Conservation (phyloP, 768 basidiomycete genomes). For the Lyophyllum atratum region DNA sequence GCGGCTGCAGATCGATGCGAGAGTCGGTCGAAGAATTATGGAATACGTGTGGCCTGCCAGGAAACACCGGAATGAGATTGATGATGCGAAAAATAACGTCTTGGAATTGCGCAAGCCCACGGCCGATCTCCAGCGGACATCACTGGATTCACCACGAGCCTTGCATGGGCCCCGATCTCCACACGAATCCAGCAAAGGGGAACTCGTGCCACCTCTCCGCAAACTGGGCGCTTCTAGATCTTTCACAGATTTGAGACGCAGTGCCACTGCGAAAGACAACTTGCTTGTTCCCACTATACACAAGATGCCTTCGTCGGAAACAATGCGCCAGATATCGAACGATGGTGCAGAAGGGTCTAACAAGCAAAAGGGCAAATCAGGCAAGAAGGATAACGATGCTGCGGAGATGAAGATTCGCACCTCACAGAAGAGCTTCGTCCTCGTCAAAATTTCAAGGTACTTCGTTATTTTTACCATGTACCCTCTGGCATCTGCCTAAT, state of each 20-base stretch:
- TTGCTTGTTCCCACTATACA: conserved; percentile 29
- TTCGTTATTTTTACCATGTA: conserved; percentile 14
- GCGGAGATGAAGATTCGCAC: conserved; percentile 84
- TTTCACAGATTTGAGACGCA: conserved; percentile 69
- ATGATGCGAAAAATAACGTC: conserved; percentile 19
- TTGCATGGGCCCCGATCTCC: conserved; percentile 22
- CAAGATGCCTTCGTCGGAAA: conserved; percentile 43
- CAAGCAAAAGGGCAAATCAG: conserved; percentile 9
- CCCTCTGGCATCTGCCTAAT: conserved; percentile 11
- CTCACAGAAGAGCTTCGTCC: conserved; percentile 79
- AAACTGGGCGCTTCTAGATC: conserved; percentile 65
- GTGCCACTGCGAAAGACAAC: conserved; percentile 32
- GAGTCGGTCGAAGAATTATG: conserved; percentile 78
- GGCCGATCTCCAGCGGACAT: conserved; percentile 36
- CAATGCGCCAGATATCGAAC: conserved; percentile 23
- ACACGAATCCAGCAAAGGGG: conserved; percentile 5
- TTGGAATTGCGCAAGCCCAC: conserved; percentile 10
- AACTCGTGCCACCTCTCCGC: conserved; percentile 43
- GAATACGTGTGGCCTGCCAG: conserved; percentile 86
- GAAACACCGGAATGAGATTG: conserved; percentile 36
- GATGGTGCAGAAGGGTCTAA: conserved; percentile 13
- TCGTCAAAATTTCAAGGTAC: conserved; percentile 74
- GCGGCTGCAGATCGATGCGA: conserved; percentile 83
- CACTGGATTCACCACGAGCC: conserved; percentile 52
- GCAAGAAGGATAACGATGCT: conserved; percentile 51